Evolutionary conservation across 352 stramenopile genomes (phyloP).

Genomic region (Peronospora farinosa): DNA sequence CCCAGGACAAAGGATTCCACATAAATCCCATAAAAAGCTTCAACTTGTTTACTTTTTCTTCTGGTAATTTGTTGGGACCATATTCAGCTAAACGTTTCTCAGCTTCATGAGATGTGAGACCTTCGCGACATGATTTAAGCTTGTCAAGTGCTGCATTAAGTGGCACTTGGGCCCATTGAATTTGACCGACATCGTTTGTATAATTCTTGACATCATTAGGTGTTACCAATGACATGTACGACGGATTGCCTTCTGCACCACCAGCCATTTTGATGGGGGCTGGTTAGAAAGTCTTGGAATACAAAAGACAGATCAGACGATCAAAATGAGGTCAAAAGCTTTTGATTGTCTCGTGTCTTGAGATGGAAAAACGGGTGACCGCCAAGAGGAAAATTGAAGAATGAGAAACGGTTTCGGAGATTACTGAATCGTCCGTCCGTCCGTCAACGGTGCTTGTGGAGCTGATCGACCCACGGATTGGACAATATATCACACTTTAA

Average conservation of each 20-base stretch:
- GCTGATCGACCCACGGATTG: no score
- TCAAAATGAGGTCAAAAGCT: no score
- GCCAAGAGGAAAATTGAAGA: no score
- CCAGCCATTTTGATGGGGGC: constrained; percentile 30
- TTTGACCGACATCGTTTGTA: constrained; percentile 67
- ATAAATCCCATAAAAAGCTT: constrained; percentile 74
- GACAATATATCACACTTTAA: no score
- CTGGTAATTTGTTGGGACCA: constrained; percentile 76
- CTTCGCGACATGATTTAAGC: constrained; percentile 63
- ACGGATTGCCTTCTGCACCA: constrained; percentile 32
- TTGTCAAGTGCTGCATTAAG: constrained; percentile 80
- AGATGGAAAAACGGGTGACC: no score
- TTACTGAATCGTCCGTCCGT: no score
- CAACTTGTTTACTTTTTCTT: constrained; percentile 74
- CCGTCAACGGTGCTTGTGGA: no score
- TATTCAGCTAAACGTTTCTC: constrained; percentile 68
- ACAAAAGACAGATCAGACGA: no score
- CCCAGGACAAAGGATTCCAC: constrained; percentile 81
- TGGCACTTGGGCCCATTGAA: constrained; percentile 67
- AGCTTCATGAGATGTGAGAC: constrained; percentile 67
- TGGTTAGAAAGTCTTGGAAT: no score
- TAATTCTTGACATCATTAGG: constrained; percentile 77
- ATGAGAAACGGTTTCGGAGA: no score
- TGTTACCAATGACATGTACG: constrained; percentile 74
- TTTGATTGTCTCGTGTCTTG: no score